These are phyloP conservation scores for Umbelopsis sp. DNA, from an alignment of 192 early-diverging fungal species.

Conservation along the genomic window DNA sequence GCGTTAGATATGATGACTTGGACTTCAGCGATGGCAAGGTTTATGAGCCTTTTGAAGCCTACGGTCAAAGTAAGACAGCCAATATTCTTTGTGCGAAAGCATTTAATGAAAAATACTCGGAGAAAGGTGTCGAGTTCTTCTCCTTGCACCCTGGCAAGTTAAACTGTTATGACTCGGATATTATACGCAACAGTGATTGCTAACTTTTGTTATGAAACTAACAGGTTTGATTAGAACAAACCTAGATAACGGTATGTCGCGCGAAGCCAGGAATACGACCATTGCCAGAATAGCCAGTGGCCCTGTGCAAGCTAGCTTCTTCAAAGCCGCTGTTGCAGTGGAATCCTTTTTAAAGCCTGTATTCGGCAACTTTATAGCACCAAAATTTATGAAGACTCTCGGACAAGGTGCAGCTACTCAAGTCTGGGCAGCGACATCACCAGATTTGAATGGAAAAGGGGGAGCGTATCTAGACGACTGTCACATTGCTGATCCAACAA, in stretches of 20 bases:
- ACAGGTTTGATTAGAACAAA: too few species aligned
- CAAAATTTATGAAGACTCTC: neutral
- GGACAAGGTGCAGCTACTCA: conserved; percentile 19
- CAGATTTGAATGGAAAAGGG: neutral
- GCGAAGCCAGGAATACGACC: too few species aligned
- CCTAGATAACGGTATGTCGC: too few species aligned
- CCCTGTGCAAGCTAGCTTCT: too few species aligned
- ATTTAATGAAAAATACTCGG: conserved; percentile 13
- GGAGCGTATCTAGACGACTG: conserved; percentile 13
- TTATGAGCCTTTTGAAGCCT: conserved; percentile 24
- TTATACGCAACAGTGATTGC: too few species aligned
- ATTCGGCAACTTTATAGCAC: too few species aligned
- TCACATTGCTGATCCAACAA: neutral
- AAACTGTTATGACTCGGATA: neutral
- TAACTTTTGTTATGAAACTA: too few species aligned
- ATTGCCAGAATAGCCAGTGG: too few species aligned
- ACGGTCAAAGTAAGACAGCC: conserved; percentile 49
- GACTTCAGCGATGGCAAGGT: conserved; percentile 15
- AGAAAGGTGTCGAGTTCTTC: conserved; percentile 22
- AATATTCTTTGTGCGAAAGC: conserved; percentile 52
- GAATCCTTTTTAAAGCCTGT: too few species aligned
- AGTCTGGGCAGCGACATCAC: neutral
- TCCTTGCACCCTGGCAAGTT: conserved; percentile 8
- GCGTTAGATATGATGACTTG: neutral
- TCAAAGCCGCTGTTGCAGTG: too few species aligned